Evolutionary conservation across 2,329 filamentous ascomycete genomes (phyloP).

Genomic region (Fusarium virguliforme): DNA sequence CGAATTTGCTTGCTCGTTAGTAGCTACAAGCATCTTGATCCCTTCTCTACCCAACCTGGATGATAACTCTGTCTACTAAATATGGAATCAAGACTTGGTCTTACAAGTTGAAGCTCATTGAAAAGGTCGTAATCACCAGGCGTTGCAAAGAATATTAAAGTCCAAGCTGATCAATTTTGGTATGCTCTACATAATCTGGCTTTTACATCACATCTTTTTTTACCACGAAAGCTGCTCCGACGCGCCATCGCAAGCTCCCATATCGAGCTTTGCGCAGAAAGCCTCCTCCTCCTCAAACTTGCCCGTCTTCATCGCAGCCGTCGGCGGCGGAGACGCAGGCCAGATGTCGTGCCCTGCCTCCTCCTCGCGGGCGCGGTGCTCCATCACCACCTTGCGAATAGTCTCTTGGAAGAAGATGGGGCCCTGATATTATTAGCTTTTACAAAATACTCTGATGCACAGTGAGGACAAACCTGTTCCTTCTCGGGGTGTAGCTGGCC

Average conservation of each 20-base stretch:
- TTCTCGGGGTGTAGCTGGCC: slow-evolving; percentile 72
- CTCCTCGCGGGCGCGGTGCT: slow-evolving; percentile 2
- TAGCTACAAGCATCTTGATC: no score
- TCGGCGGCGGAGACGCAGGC: slow-evolving; percentile 8
- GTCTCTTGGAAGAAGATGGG: slow-evolving; percentile 10
- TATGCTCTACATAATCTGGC: not conserved
- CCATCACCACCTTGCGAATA: slow-evolving; percentile 2
- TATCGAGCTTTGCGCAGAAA: slow-evolving; percentile 17
- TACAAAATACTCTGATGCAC: not conserved
- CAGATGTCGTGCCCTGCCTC: not conserved
- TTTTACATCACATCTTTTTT: not conserved
- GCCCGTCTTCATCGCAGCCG: not conserved
- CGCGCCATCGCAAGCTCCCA: slow-evolving; percentile 7
- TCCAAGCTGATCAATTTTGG: slow-evolving; percentile 16
- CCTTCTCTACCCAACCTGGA: no score
- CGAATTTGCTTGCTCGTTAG: no score
- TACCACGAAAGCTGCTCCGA: slow-evolving; percentile 17
- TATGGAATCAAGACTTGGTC: no score
- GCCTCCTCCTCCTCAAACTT: slow-evolving; percentile 12
- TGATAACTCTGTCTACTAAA: no score
- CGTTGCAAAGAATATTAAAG: not conserved
- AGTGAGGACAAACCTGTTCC: slow-evolving; percentile 30
- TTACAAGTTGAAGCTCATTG: no score
- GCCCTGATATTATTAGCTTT: not conserved
- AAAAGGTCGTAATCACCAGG: no score